A percentile compares a stretch with the other conserved stretches of the same genome.
Conservation (phyloP, 768 basidiomycete species). For the Lentinula sp. region DNA sequence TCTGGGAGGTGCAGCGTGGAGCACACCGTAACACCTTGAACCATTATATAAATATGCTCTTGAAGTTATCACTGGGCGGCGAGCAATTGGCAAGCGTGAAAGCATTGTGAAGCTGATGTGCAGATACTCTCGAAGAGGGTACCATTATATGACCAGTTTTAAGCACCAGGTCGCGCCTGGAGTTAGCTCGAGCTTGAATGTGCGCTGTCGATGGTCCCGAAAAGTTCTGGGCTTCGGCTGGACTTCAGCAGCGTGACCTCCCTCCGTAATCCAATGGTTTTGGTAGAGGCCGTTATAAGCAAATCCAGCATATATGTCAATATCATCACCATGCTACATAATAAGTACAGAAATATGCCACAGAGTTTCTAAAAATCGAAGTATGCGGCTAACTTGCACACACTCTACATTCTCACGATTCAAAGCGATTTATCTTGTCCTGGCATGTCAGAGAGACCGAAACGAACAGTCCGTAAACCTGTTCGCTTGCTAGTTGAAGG, state of each 20-base stretch:
- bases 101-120: not conserved
- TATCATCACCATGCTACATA: too few species aligned
- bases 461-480: not conserved
- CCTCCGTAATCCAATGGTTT: too few species aligned
- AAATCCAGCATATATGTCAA: too few species aligned
- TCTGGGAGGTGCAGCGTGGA: not conserved
- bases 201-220: not conserved
- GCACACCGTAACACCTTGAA: not conserved
- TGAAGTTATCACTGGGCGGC: not conserved
- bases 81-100: not conserved
- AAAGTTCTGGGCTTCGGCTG: not conserved
- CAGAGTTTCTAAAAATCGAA: too few species aligned
- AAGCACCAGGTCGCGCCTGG: not conserved
- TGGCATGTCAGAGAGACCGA: conserved; percentile 1
- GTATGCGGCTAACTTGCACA: too few species aligned
- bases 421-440: too few species aligned
- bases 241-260: too few species aligned
- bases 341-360: too few species aligned
- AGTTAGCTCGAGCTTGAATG: not conserved
- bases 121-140: not conserved
- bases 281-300: too few species aligned
- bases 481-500: not conserved
- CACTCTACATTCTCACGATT: too few species aligned
- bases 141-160: not conserved
- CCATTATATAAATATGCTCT: not conserved